These are phyloP conservation scores for Diaporthe vexans DNA, from an alignment of 2,329 filamentous ascomycete genomes.

Conservation along the genomic window DNA sequence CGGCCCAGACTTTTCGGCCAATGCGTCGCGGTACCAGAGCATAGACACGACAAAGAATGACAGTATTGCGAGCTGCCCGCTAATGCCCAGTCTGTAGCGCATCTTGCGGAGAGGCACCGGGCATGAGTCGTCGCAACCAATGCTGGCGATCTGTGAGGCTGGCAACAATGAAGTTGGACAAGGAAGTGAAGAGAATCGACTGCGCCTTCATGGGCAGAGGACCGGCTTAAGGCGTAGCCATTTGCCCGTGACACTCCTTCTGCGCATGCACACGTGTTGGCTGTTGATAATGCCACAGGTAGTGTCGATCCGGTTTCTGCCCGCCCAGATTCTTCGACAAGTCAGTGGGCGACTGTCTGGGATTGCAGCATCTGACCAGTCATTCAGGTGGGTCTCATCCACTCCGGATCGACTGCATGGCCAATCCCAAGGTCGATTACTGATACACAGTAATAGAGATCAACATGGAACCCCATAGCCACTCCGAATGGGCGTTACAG, in stretches of 20 bases:
- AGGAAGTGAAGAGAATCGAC: background rate
- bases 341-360: background rate
- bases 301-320: background rate
- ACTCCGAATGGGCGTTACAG: background rate
- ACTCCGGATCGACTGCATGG: background rate
- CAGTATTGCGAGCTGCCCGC: conserved; percentile 11
- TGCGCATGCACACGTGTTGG: background rate
- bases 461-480: conserved; percentile 9
- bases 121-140: background rate
- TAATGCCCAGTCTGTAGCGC: conserved; percentile 5
- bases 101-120: background rate
- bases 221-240: background rate
- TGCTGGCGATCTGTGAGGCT: background rate
- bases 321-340: background rate
- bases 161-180: too few relatives aligned
- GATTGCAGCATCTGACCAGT: conserved; percentile 15
- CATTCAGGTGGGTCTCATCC: conserved; percentile 20
- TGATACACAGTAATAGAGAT: conserved; percentile 7
- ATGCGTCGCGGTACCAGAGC: conserved; percentile 21
- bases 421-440: conserved; percentile 1
- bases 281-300: background rate
- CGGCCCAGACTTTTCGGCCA: conserved; percentile 10
- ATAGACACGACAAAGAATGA: conserved; percentile 9
- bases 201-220: background rate
- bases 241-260: background rate